Conservation (phyloP, 1,284 basidiomycete genomes). For the Fomitopsis palustris region DNA sequence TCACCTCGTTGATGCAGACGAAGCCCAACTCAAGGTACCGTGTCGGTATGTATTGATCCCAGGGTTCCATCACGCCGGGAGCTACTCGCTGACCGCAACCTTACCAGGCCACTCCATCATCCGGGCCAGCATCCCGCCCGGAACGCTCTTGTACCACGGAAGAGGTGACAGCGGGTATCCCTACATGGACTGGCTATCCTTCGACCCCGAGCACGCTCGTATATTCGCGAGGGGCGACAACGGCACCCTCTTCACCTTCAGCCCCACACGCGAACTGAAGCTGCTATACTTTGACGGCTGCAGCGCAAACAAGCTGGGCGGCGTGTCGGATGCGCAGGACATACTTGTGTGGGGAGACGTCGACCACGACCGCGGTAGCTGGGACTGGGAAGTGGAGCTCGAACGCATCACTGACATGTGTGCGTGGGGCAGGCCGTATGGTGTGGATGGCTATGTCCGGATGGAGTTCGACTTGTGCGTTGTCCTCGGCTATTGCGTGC, state of each 20-base stretch:
- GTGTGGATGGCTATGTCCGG: background rate
- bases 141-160: background rate
- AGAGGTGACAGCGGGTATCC: background rate
- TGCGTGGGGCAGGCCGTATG: background rate
- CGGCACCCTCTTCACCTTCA: background rate
- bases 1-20: background rate
- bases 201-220: background rate
- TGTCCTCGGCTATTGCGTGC: background rate
- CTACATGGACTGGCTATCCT: background rate
- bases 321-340: background rate
- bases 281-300: background rate
- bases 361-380: background rate
- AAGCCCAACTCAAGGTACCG: background rate
- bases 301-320: background rate
- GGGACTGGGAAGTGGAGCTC: background rate
- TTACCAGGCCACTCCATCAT: background rate
- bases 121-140: background rate
- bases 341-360: background rate
- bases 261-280: background rate
- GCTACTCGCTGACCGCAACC: background rate
- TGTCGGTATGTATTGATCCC: background rate
- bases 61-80: background rate
- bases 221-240: background rate
- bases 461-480: slow-evolving; percentile 1
- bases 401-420: background rate